phyloP scores from a whole-genome alignment of 306 rosid genomes.

The Trifolium dubium region DNA sequence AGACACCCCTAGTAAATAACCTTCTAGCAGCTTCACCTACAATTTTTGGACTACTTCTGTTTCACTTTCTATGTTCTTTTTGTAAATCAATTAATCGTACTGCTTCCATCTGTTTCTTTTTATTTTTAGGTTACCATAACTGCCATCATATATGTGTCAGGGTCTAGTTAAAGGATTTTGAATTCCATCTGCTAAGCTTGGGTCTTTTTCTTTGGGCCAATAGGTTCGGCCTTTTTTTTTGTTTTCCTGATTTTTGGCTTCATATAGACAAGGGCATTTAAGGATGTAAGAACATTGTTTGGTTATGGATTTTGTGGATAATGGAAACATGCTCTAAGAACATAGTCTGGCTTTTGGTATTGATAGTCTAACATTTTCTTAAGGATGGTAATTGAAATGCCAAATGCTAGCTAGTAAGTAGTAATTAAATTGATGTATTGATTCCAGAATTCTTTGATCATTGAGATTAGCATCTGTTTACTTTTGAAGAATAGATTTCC shows the following conservation, averaged over 20 bases:
- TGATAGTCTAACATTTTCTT: not conserved
- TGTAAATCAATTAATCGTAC: no score
- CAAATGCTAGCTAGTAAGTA: not conserved
- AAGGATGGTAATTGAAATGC: not conserved
- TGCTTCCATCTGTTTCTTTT: no score
- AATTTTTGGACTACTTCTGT: not conserved
- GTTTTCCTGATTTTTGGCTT: not conserved
- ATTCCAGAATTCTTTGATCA: not conserved
- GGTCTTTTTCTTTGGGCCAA: not conserved
- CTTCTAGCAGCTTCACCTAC: not conserved
- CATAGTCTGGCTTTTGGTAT: no score
- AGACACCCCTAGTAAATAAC: not conserved
- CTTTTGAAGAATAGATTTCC: no score
- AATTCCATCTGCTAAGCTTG: not conserved
- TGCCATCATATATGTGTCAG: no score
- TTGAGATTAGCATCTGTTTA: no score
- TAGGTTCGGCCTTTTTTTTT: not conserved
- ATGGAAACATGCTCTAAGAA: no score
- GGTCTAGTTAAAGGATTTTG: no score
- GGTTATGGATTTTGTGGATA: not conserved
- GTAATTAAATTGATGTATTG: not conserved
- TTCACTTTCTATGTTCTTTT: not conserved
- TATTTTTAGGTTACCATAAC: no score
- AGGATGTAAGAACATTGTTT: conserved; percentile 2
- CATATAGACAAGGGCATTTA: not conserved